Evolutionary conservation across 768 basidiomycete species (phyloP).

Genomic region (Sarcodon aspratus): DNA sequence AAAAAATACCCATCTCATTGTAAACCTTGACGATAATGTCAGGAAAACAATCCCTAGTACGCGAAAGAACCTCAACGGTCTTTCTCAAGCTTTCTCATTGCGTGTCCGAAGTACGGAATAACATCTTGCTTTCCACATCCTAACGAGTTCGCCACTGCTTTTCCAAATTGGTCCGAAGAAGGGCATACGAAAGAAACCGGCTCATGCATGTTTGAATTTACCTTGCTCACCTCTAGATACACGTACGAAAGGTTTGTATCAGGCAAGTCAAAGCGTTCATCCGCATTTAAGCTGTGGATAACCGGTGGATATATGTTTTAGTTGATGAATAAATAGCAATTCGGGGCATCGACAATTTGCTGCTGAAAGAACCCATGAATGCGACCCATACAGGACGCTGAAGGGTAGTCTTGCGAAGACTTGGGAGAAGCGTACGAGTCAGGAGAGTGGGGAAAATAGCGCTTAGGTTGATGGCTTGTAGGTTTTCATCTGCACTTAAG

Average conservation of each 20-base stretch:
- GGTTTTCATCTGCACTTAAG: constrained; percentile 7
- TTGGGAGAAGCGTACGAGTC: constrained; percentile 16
- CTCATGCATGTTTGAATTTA: constrained; percentile 6
- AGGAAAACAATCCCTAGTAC: too few species aligned
- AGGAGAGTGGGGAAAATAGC: constrained; percentile 15
- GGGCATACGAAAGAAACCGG: constrained; percentile 4
- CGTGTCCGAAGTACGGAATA: constrained; percentile 12
- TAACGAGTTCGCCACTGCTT: constrained; percentile 8
- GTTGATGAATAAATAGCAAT: constrained; percentile 13
- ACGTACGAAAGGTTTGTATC: constrained; percentile 11
- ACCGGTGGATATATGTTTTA: constrained; percentile 13
- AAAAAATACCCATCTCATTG: too few species aligned
- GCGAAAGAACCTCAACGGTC: too few species aligned
- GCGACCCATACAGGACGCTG: constrained; percentile 10
- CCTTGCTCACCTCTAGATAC: constrained; percentile 13
- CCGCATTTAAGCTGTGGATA: constrained; percentile 11
- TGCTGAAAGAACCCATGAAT: constrained; percentile 14
- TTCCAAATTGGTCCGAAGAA: constrained; percentile 9
- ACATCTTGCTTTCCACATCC: constrained; percentile 11
- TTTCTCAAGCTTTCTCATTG: too few species aligned
- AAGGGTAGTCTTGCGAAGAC: constrained; percentile 11
- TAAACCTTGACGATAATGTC: too few species aligned
- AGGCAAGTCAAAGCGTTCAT: constrained; percentile 12
- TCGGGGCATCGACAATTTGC: constrained; percentile 10
- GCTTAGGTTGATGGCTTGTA: constrained; percentile 9